phyloP scores from a whole-genome alignment of 305 asterid genomes.

The Fraxinus nigra region DNA sequence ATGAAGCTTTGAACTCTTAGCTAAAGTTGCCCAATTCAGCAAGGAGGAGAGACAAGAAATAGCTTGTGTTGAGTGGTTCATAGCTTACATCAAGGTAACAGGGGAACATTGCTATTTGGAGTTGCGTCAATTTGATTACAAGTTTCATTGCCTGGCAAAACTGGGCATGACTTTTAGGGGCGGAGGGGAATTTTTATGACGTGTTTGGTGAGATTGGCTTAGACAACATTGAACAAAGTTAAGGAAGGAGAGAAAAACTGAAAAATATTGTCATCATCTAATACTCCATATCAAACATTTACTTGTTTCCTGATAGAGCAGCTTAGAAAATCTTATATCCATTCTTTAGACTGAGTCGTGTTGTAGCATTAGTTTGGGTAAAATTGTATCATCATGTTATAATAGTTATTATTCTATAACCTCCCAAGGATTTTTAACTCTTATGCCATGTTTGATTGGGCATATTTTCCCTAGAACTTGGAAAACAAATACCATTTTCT shows the following conservation, averaged over 20 bases:
- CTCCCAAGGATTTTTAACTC: background rate
- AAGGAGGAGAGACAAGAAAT: background rate
- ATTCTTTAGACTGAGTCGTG: background rate
- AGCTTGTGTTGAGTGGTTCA: background rate
- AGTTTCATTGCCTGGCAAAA: background rate
- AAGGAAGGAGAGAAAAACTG: background rate
- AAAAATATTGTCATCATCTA: background rate
- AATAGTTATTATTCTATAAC: background rate
- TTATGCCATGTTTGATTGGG: too few species aligned
- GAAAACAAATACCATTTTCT: too few species aligned
- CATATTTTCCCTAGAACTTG: too few species aligned
- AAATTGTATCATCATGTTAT: background rate
- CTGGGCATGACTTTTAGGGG: background rate
- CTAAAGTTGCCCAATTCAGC: background rate
- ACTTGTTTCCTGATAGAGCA: background rate
- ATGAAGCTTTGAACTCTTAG: constrained; percentile 40
- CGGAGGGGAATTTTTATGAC: background rate
- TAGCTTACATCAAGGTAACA: background rate
- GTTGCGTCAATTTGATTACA: background rate
- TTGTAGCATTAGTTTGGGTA: background rate
- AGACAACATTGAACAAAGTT: background rate
- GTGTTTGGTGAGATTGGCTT: background rate
- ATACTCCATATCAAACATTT: background rate
- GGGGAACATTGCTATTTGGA: background rate
- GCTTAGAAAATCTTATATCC: background rate